A percentile compares a stretch with the other conserved stretches of the same genome.
phyloP scores from a whole-genome alignment of 257 asterid species.

The Rehmannia glutinosa region DNA sequence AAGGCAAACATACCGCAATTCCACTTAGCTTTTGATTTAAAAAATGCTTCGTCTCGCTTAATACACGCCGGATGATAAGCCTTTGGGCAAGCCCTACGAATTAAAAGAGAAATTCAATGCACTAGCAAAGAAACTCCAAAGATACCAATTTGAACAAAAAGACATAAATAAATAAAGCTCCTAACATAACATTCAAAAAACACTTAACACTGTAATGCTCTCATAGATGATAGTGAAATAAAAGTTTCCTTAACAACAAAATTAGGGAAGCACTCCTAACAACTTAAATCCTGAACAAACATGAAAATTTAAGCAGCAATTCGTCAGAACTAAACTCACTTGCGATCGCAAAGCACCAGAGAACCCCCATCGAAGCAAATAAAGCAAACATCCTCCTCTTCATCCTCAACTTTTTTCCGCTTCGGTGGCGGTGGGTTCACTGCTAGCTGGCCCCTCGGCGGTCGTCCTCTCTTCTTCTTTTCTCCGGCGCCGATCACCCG shows the following conservation, averaged over 20 bases:
- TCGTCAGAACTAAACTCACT: conserved; percentile 44
- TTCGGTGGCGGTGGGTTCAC: conserved; percentile 47
- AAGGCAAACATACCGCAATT: conserved; percentile 53
- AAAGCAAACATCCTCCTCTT: conserved; percentile 94
- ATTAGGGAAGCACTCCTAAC: neutral
- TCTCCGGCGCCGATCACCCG: conserved; percentile 33
- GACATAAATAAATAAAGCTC: neutral
- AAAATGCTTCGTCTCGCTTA: conserved; percentile 87
- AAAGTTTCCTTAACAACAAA: neutral
- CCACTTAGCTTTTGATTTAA: conserved; percentile 80
- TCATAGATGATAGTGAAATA: neutral
- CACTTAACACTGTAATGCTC: neutral
- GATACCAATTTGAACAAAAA: no score
- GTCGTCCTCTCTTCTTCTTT: conserved; percentile 72
- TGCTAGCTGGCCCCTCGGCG: conserved; percentile 40
- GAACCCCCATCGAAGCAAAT: conserved; percentile 97
- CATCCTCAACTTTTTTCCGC: conserved; percentile 44
- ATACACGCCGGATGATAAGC: conserved; percentile 95
- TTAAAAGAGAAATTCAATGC: conserved; percentile 12
- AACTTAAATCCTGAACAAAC: neutral
- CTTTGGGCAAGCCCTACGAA: conserved; percentile 92
- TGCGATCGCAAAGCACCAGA: conserved; percentile 90
- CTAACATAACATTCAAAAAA: neutral
- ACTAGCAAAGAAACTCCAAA: conserved; percentile 1
- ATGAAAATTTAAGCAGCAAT: neutral